Base-by-base conservation (phyloP, 2,329 filamentous ascomycete species). In the Sclerotinia subarctica region DNA sequence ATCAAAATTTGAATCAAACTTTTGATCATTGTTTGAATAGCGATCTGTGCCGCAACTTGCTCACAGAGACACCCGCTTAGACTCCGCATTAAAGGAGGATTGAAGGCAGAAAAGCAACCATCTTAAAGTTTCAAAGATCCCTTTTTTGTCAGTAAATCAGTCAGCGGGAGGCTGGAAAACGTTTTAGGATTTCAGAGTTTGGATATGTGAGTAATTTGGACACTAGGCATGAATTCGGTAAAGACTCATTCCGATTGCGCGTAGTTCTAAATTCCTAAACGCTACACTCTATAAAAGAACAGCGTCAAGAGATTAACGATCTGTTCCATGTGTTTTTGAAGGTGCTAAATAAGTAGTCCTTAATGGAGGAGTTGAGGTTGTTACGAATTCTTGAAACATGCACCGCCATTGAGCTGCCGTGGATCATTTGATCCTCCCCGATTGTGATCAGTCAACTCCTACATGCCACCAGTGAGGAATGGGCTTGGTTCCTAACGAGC, bases 31-130 rank as follows among this genome's bases (percentile, higher is more conserved):
- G 46, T 51, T 35, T 51, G 8, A 15, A 4, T 51, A 26, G 46
- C 32, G 59, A 51, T 63, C 59, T 51, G 47, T 63, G 46, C 46
- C 38, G 59, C 59, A 63, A 63, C 59, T 63, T 38, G 46, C 47
- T 51, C 46, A 51, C 46, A 62, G 32, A 51, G 46, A 35, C 13
- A 11, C 19, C 32, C 6, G 19, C 10, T 10, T 35, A 35, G 52
- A 56, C 38, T 51, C 46, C 32, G 38, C 21, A 38, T 63, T 21
- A 26, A 26, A 13, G 3, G 13, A 52, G 59, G 59, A 63, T 63
- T 63, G 29, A 35, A 63, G 46, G 15, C 46, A 62, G 46, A 51
- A 51, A 38, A 19, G 5, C 5, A 58, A 26, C 15, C 26, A 38
- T 26, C 6, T 38, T 21, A 38, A 62, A 26, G 13, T 38, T 38